Percentiles rank a stretch among this genome's conserved stretches.
Evolutionary conservation across 2,329 filamentous ascomycete genomes (phyloP).

Genomic region (Xylariaceae sp.): DNA sequence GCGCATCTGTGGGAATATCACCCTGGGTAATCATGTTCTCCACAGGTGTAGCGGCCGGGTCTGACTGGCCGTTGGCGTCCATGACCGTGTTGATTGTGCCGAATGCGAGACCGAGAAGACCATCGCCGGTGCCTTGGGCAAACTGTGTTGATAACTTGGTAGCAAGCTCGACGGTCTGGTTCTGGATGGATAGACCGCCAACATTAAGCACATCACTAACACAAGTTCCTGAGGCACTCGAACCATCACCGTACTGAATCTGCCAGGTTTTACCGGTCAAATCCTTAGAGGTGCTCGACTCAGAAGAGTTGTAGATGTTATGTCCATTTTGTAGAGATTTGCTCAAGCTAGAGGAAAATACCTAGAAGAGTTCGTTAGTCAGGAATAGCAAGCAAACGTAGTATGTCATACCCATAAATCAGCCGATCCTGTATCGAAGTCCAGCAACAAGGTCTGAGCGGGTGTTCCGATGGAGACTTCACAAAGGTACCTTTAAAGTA

Average conservation of each 20-base stretch:
- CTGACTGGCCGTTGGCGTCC: slow-evolving; percentile 46
- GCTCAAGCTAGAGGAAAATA: slow-evolving; percentile 61
- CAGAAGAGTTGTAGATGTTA: slow-evolving; percentile 62
- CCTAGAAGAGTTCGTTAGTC: slow-evolving; percentile 40
- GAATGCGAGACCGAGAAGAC: slow-evolving; percentile 70
- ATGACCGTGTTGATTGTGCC: slow-evolving; percentile 66
- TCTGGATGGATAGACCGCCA: slow-evolving; percentile 64
- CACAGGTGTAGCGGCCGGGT: slow-evolving; percentile 64
- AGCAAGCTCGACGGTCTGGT: slow-evolving; percentile 70
- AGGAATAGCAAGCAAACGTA: background rate
- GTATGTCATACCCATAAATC: slow-evolving; percentile 64
- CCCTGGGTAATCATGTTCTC: slow-evolving; percentile 68
- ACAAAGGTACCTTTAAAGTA: slow-evolving; percentile 66
- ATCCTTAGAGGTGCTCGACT: slow-evolving; percentile 65
- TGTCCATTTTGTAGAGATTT: slow-evolving; percentile 49
- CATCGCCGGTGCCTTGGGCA: slow-evolving; percentile 60
- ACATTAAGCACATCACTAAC: slow-evolving; percentile 68
- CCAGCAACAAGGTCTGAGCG: slow-evolving; percentile 63
- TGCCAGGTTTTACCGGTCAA: slow-evolving; percentile 61
- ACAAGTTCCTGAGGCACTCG: slow-evolving; percentile 67
- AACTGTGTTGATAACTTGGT: slow-evolving; percentile 64
- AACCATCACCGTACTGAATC: slow-evolving; percentile 72
- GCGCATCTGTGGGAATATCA: slow-evolving; percentile 52
- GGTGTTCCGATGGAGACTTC: slow-evolving; percentile 70
- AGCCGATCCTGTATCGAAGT: slow-evolving; percentile 74